Percentiles rank a stretch among this genome's conserved stretches.
These are phyloP conservation scores for Thymus mandschuricus DNA, from an alignment of 257 asterid genomes.

Conservation along the genomic window DNA sequence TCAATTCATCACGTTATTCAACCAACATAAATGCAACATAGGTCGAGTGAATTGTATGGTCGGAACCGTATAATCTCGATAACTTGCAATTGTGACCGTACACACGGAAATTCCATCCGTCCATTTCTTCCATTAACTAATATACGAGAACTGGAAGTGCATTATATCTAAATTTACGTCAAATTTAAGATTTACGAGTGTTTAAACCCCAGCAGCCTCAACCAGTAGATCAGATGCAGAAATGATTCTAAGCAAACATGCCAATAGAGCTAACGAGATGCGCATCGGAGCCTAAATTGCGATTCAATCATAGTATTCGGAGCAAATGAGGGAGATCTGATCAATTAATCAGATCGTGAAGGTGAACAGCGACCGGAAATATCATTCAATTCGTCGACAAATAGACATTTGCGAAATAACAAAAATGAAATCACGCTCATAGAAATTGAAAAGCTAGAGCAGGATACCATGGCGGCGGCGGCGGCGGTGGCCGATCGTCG, in stretches of 20 bases:
- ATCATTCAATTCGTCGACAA: conserved; percentile 24
- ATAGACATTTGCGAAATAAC: conserved; percentile 3
- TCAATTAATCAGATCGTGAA: conserved; percentile 9
- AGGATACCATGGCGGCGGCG: conserved; percentile 28
- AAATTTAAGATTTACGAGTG: neutral
- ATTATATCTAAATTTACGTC: neutral
- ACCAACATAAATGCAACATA: neutral
- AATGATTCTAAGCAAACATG: conserved; percentile 21
- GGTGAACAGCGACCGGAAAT: conserved; percentile 10
- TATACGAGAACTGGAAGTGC: neutral
- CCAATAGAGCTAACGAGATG: conserved; percentile 9
- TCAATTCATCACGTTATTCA: neutral
- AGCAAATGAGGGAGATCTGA: conserved; percentile 30
- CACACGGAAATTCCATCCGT: neutral
- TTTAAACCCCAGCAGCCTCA: conserved; percentile 22
- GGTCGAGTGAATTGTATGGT: neutral
- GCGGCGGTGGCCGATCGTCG: conserved; percentile 32
- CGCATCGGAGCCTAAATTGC: conserved; percentile 22
- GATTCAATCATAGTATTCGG: conserved; percentile 7
- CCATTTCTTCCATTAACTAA: conserved; percentile 1
- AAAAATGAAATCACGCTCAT: neutral
- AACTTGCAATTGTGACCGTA: neutral
- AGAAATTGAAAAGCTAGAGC: conserved; percentile 1
- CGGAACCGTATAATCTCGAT: neutral
- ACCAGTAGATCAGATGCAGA: conserved; percentile 17